Percentiles rank a stretch among this genome's conserved stretches.
Evolutionary conservation across 805 yeast species (phyloP).

Genomic region (Hanseniaspora occidentalis): DNA sequence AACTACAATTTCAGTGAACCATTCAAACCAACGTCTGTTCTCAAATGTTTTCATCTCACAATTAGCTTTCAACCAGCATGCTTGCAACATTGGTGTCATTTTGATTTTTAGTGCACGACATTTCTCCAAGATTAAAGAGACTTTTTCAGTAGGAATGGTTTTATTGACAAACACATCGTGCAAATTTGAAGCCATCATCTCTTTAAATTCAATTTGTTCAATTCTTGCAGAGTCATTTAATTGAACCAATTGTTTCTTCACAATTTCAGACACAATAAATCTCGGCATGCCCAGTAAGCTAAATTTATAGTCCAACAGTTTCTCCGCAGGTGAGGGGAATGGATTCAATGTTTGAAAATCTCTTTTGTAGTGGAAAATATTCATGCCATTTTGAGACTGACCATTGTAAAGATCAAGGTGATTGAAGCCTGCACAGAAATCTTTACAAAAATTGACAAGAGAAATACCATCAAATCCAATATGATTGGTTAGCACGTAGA

Average conservation of each 20-base stretch:
- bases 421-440: constrained; percentile 9
- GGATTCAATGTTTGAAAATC: constrained; percentile 9
- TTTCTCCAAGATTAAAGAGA: not conserved
- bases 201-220: constrained; percentile 2
- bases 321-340: constrained; percentile 15
- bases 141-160: not conserved
- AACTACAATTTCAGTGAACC: constrained; percentile 12
- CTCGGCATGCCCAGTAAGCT: constrained; percentile 7
- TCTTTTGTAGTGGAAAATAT: constrained; percentile 10
- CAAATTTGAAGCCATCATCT: constrained; percentile 6
- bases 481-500: constrained; percentile 17
- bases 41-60: constrained; percentile 11
- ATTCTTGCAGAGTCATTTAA: constrained; percentile 9
- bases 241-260: constrained; percentile 10
- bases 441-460: constrained; percentile 14
- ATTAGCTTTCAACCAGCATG: constrained; percentile 13
- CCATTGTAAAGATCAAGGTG: not conserved
- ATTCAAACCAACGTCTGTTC: constrained; percentile 11
- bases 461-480: constrained; percentile 16
- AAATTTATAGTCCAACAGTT: constrained; percentile 13
- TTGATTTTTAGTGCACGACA: constrained; percentile 9
- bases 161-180: constrained; percentile 7
- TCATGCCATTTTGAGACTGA: not conserved
- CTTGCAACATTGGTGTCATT: constrained; percentile 18
- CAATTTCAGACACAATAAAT: constrained; percentile 8